Evolutionary conservation across 73 alveolate genomes (phyloP), one percentile per base, ranked within the genome.

Genomic region (Paramecium tetraurelia): DNA sequence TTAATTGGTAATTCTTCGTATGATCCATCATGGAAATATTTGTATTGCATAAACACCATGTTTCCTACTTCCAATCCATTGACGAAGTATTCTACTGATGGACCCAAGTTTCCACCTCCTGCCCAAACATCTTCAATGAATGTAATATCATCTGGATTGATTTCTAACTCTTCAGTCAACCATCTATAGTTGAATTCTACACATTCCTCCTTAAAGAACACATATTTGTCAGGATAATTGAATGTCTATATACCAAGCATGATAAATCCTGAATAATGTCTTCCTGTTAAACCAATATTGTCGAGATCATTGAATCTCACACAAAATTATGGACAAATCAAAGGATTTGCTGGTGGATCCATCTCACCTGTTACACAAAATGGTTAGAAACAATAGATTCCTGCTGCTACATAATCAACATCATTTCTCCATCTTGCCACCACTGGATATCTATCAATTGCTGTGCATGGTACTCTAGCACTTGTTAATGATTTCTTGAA

Each of bases 41-140:
- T 98, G 96, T 93, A 98, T 93, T 97, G 98, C 97, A 98, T 98
- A 95, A 98, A 98, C 9, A 98, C 99, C 99, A 97, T 98, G 93
- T 98, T 98, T 50, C 99, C 99, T 40, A 98, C 96, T 92, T 98
- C 99, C 27, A 98, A 95, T 11, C 99, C 99, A 59, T 98, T 93
- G 22, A 97, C 97, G 93, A 98, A 98, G 83, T 97, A 97, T 96
- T 98, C 99, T 85, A 98, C 98, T 31, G 98, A 97, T 58, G 99
- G 99, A 21, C 99, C 99, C 53, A 98, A 95, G 93, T 98, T 98
- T 46, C 99, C 99, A 92, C 99, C 99, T 24, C 99, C 99, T 44
- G 99, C 99, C 99, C 99, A 98, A 58, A 98, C 99, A 95, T 98
- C 99, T 96, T 98, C 99, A 90, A 98, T 97, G 85, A 98, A 95